Evolutionary conservation across 495 filamentous ascomycete genomes (phyloP), one percentile per base, ranked within the genome.

Genomic region (Penicillium malachiteum): DNA sequence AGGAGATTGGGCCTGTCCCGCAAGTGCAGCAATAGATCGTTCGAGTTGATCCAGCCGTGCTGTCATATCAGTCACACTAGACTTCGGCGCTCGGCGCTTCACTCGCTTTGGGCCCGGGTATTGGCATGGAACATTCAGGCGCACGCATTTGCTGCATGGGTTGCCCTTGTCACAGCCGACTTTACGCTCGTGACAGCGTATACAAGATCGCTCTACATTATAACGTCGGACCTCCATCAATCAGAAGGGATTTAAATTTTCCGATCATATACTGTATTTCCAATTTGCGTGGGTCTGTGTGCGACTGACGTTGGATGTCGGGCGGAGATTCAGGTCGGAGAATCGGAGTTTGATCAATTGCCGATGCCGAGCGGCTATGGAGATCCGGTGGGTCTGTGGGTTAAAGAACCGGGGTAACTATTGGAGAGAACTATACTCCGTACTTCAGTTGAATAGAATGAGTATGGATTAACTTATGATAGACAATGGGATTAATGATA

Each of bases 111-210:
- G 60, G 6, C 69, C 69, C 0, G 73, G 73, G 37, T 73, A 76
- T 5, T 63, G 53, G 43, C 73, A 76, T 14, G 57, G 5, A 7
- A 62, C 43, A 9, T 63, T 63, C 2, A 56, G 44, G 3, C 63
- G 59, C 1, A 52, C 30, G 42, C 73, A 76, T 55, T 58, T 60
- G 33, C 34, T 57, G 47, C 71, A 76, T 17, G 71, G 71, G 5
- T 49, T 34, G 12, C 39, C 42, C 40, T 64, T 73, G 58, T 74
- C 68, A 50, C 73, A 76, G 14, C 63, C 59, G 54, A 76, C 61
- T 45, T 74, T 74, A 41, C 71, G 65, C 51, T 66, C 65, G 53
- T 72, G 68, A 53, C 71, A 74, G 33, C 65, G 62, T 33, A 74
- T 45, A 55, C 71, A 74, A 16, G 71, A 73, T 12, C 71, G 67